Evolutionary conservation across 2,329 filamentous ascomycete genomes (phyloP).

Genomic region (Pseudocercospora fijiensis): DNA sequence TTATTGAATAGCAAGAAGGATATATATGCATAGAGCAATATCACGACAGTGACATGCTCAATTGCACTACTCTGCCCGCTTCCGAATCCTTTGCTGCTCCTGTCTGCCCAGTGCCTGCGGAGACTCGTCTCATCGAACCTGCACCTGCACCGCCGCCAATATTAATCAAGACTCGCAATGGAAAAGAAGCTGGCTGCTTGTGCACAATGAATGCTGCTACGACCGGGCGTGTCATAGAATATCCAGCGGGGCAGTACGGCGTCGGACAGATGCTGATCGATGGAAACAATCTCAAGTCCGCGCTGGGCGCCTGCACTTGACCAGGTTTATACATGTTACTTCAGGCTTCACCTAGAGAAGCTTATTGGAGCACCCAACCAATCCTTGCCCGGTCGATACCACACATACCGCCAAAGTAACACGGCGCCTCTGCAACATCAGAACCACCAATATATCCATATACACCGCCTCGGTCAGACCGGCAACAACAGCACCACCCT

Average conservation of each 20-base stretch:
- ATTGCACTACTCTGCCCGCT: conserved; percentile 32
- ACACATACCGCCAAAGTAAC: not conserved
- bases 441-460: not conserved
- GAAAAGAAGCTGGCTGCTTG: conserved; percentile 37
- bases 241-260: conserved; percentile 34
- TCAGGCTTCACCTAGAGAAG: not conserved
- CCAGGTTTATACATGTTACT: not conserved
- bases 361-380: not conserved
- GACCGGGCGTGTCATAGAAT: conserved; percentile 33
- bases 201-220: conserved; percentile 39
- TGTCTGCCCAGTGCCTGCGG: conserved; percentile 37
- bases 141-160: conserved; percentile 38
- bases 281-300: not conserved
- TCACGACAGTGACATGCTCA: conserved; percentile 36
- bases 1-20: not conserved
- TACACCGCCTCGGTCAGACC: not conserved
- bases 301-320: not conserved
- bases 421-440: not conserved
- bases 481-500: not conserved
- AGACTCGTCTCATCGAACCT: conserved; percentile 38
- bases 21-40: not conserved
- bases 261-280: conserved; percentile 40
- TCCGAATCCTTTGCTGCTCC: conserved; percentile 30
- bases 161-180: conserved; percentile 39
- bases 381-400: not conserved